Evolutionary conservation across 2,329 filamentous ascomycete genomes (phyloP).

Genomic region (Venturia nashicola): DNA sequence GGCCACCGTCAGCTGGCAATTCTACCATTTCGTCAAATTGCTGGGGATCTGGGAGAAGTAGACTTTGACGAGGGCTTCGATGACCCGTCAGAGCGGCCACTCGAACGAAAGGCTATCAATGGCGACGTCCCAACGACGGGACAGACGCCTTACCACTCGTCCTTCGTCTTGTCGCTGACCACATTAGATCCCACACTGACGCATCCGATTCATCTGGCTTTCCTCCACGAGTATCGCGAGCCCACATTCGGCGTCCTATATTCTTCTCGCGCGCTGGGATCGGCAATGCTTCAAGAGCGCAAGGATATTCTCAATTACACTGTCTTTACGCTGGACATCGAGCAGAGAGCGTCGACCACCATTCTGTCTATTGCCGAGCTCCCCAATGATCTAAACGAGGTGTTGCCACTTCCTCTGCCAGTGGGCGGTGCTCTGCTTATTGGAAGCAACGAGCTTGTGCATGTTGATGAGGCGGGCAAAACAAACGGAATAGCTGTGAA

Average conservation of each 20-base stretch:
- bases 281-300: conserved; percentile 58
- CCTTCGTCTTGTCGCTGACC: conserved; percentile 85
- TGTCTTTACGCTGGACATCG: conserved; percentile 88
- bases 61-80: conserved; percentile 80
- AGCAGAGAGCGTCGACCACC: conserved; percentile 85
- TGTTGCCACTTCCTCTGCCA: conserved; percentile 72
- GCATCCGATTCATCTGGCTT: conserved; percentile 82
- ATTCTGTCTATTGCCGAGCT: conserved; percentile 76
- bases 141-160: conserved; percentile 68
- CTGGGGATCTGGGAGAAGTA: conserved; percentile 82
- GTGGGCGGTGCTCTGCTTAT: conserved; percentile 81
- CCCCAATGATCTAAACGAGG: conserved; percentile 74
- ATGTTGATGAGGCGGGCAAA: conserved; percentile 92
- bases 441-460: conserved; percentile 81
- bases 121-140: conserved; percentile 23
- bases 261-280: conserved; percentile 60
- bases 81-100: conserved; percentile 28
- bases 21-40: conserved; percentile 75
- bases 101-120: conserved; percentile 21
- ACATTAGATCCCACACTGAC: conserved; percentile 77
- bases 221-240: conserved; percentile 93
- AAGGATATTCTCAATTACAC: conserved; percentile 83
- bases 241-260: conserved; percentile 93
- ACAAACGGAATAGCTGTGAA: conserved; percentile 89
- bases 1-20: conserved; percentile 82